phyloP scores from a whole-genome alignment of 805 yeast species.

The Candida xyloterini region DNA sequence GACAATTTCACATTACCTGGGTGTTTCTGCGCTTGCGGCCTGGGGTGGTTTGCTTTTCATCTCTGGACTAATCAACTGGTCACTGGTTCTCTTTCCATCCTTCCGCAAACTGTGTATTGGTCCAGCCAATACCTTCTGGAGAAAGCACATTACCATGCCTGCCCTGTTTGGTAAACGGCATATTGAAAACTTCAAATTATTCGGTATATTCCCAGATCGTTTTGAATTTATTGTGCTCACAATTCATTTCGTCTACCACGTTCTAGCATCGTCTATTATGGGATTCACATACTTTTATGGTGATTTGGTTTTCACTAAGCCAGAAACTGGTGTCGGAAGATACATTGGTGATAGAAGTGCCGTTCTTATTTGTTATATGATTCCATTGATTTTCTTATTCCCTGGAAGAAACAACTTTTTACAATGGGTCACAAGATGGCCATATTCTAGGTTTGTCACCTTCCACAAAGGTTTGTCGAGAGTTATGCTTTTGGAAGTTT shows the following conservation, averaged over 20 bases:
- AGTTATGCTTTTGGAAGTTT: slow-evolving; percentile 36
- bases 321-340: slow-evolving; percentile 27
- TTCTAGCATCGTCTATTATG: slow-evolving; percentile 20
- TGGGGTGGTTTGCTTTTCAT: slow-evolving; percentile 46
- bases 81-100: slow-evolving; percentile 38
- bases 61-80: slow-evolving; percentile 43
- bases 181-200: slow-evolving; percentile 16
- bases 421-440: slow-evolving; percentile 60
- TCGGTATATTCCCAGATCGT: slow-evolving; percentile 49
- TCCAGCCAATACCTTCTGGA: slow-evolving; percentile 23
- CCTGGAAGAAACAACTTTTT: slow-evolving; percentile 64
- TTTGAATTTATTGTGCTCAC: slow-evolving; percentile 45
- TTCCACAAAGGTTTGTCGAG: slow-evolving; percentile 60
- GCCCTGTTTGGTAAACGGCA: slow-evolving; percentile 25
- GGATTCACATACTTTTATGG: slow-evolving; percentile 23
- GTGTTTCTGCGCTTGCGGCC: slow-evolving; percentile 44
- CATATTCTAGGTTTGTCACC: slow-evolving; percentile 49
- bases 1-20: slow-evolving; percentile 44
- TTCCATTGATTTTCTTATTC: slow-evolving; percentile 54
- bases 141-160: slow-evolving; percentile 25
- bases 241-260: slow-evolving; percentile 34
- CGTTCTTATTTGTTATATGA: slow-evolving; percentile 42
- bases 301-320: slow-evolving; percentile 22
- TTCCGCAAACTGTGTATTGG: slow-evolving; percentile 33
- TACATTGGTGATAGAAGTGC: slow-evolving; percentile 53